Evolutionary conservation across 805 yeast genomes (phyloP).

Genomic region (Ogataea minuta): DNA sequence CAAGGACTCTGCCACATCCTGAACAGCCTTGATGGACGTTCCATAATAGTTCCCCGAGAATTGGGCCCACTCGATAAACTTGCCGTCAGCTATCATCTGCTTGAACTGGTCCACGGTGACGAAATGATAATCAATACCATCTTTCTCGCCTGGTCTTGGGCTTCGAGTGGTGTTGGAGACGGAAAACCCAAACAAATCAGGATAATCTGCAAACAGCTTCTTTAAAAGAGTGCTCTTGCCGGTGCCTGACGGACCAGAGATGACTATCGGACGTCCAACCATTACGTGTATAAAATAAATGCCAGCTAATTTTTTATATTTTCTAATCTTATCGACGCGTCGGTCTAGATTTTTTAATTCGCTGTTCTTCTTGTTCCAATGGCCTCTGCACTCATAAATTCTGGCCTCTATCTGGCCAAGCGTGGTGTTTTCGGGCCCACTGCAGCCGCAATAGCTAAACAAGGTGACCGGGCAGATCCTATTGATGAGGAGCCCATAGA

Average conservation of each 20-base stretch:
- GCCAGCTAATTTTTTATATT: conserved; percentile 8
- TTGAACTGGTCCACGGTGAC: conserved; percentile 77
- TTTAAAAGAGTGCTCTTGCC: conserved; percentile 95
- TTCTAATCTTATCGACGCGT: conserved; percentile 3
- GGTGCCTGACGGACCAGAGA: conserved; percentile 96
- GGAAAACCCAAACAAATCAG: conserved; percentile 88
- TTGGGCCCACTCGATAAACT: conserved; percentile 96
- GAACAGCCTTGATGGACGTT: conserved; percentile 82
- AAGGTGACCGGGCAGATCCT: conserved; percentile 28
- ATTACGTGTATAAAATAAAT: conserved; percentile 7
- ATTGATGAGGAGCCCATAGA: conserved; percentile 38
- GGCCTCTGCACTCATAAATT: conserved; percentile 24
- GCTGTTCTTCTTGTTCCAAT: conserved; percentile 13
- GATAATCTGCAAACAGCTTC: conserved; percentile 85
- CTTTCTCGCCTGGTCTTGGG: conserved; percentile 88
- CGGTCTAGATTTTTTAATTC: conserved; percentile 5
- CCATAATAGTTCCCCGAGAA: conserved; percentile 98
- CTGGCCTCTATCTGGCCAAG: conserved; percentile 23
- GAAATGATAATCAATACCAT: conserved; percentile 90
- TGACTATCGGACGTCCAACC: conserved; percentile 77
- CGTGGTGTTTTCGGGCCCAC: conserved; percentile 26
- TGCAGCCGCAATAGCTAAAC: conserved; percentile 16
- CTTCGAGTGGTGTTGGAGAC: conserved; percentile 89
- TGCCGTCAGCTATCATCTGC: conserved; percentile 64
- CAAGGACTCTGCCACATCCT: conserved; percentile 56